Evolutionary conservation across 1,284 basidiomycete species (phyloP).

Genomic region (Leccinum insolens): DNA sequence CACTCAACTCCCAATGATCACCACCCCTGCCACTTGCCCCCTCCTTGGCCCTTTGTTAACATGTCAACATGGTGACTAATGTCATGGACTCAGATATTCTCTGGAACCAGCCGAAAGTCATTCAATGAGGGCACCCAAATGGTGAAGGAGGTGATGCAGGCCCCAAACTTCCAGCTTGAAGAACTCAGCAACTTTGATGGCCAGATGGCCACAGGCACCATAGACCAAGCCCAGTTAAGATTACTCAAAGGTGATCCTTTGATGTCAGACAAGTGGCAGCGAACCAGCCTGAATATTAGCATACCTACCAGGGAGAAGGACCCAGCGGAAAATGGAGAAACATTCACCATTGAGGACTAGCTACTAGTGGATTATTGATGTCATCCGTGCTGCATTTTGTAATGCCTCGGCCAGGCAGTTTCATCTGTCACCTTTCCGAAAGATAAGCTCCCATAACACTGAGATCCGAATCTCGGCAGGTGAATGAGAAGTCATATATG

Average conservation of each 20-base stretch:
- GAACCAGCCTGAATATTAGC: no score
- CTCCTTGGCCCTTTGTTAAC: slow-evolving; percentile 5
- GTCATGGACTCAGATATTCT: not conserved
- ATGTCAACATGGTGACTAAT: slow-evolving; percentile 6
- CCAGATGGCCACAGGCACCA: no score
- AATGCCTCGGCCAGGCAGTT: not conserved
- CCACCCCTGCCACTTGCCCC: not conserved
- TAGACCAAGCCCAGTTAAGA: no score
- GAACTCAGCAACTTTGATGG: no score
- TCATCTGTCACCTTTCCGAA: not conserved
- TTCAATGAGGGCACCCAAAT: no score
- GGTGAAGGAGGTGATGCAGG: no score
- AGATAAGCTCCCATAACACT: not conserved
- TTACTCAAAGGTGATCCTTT: no score
- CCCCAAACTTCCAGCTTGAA: no score
- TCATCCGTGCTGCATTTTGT: not conserved
- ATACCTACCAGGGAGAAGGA: slow-evolving; percentile 3
- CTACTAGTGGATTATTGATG: not conserved
- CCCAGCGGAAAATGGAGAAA: not conserved
- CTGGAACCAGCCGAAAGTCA: not conserved
- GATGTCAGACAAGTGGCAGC: no score
- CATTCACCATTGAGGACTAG: not conserved
- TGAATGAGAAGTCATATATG: not conserved
- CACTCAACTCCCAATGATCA: not conserved
- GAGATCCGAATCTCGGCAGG: not conserved